Percentiles rank a stretch among this genome's conserved stretches.
Evolutionary conservation across 345 rosid species (phyloP).

Genomic region (Bruguiera gymnorhiza): DNA sequence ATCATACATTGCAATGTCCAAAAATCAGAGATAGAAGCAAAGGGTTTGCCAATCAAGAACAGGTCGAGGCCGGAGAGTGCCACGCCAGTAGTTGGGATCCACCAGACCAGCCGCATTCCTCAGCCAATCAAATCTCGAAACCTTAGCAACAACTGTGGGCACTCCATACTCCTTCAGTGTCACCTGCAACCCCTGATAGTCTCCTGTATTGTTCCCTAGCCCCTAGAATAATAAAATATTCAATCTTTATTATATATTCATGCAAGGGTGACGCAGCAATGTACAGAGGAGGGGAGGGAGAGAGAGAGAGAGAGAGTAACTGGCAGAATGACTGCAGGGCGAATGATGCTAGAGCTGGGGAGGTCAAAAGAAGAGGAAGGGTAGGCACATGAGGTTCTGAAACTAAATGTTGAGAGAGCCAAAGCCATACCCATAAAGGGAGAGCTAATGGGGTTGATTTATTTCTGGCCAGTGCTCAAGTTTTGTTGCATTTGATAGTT

Average conservation of each 20-base stretch:
- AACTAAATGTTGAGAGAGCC: slow-evolving; percentile 35
- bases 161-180: slow-evolving; percentile 62
- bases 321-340: slow-evolving; percentile 91
- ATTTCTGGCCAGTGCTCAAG: no score
- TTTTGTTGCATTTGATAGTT: slow-evolving; percentile 4
- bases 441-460: background rate
- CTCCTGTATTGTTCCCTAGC: slow-evolving; percentile 79
- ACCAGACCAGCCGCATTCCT: slow-evolving; percentile 88
- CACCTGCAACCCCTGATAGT: slow-evolving; percentile 60
- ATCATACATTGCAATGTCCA: background rate
- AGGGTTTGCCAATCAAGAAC: slow-evolving; percentile 80
- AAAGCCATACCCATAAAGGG: slow-evolving; percentile 41
- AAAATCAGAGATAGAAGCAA: background rate
- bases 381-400: slow-evolving; percentile 31
- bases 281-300: background rate
- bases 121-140: slow-evolving; percentile 80
- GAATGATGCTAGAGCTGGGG: slow-evolving; percentile 20
- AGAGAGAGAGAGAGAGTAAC: slow-evolving; percentile 32
- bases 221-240: slow-evolving; percentile 44
- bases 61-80: slow-evolving; percentile 79
- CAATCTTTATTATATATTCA: background rate
- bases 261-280: background rate
- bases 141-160: slow-evolving; percentile 64
- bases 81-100: slow-evolving; percentile 89
- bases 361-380: slow-evolving; percentile 25